A percentile compares a stretch with the other conserved stretches of the same genome.
Evolutionary conservation across 148 eudicot species (phyloP).

Genomic region (Tetragonia tetragonoides): DNA sequence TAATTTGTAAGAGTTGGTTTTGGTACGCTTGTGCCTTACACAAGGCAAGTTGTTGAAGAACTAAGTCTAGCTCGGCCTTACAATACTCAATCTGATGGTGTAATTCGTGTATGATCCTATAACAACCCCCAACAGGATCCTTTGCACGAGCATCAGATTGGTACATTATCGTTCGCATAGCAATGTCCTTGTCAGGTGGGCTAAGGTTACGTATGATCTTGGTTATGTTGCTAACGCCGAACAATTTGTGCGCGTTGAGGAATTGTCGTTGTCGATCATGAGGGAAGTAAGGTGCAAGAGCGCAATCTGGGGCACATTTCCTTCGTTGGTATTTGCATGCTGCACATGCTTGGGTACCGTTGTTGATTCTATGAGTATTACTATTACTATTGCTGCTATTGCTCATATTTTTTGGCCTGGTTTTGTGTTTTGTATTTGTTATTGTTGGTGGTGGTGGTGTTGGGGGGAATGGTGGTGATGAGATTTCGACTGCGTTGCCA

Average conservation of each 20-base stretch:
- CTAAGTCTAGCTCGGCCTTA: constrained; percentile 54
- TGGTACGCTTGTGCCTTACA: constrained; percentile 46
- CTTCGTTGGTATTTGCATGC: constrained; percentile 84
- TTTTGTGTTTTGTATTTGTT: constrained; percentile 11
- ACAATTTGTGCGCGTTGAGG: constrained; percentile 77
- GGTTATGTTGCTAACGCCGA: constrained; percentile 86
- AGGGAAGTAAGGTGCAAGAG: constrained; percentile 78
- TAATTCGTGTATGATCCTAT: constrained; percentile 46
- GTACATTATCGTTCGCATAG: constrained; percentile 72
- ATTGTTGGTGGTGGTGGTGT: background rate
- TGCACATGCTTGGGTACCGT: constrained; percentile 70
- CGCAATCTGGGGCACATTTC: constrained; percentile 71
- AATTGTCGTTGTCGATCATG: constrained; percentile 64
- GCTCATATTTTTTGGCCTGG: background rate
- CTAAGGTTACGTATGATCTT: constrained; percentile 58
- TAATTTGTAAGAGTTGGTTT: constrained; percentile 4
- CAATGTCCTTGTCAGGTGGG: constrained; percentile 48
- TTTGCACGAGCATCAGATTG: constrained; percentile 66
- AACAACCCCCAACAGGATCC: constrained; percentile 90
- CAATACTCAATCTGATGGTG: constrained; percentile 41
- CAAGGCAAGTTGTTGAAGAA: constrained; percentile 55
- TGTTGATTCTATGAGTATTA: constrained; percentile 26
- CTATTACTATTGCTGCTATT: constrained; percentile 14
- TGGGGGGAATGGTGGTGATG: constrained; percentile 34
- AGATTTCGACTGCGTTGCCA: constrained; percentile 65